phyloP scores from a whole-genome alignment of 768 basidiomycete species.

The Lanmaoa pseudosensibilis region DNA sequence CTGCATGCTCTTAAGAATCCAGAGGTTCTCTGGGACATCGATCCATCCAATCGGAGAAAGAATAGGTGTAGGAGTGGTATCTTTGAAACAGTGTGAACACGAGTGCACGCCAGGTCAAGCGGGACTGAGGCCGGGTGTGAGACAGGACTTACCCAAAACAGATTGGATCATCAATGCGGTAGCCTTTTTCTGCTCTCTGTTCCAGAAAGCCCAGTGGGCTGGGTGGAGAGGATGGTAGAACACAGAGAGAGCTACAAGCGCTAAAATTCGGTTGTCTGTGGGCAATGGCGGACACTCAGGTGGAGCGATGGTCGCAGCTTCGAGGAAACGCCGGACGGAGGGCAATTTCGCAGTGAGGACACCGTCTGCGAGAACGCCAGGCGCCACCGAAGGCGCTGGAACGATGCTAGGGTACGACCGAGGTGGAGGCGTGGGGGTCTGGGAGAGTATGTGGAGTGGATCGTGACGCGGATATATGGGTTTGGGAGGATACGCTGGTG shows the following conservation, averaged over 20 bases:
- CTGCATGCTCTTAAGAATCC: slow-evolving; percentile 35
- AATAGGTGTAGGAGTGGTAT: slow-evolving; percentile 32
- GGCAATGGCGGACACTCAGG: slow-evolving; percentile 41
- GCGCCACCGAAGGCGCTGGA: slow-evolving; percentile 31
- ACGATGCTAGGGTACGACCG: slow-evolving; percentile 22
- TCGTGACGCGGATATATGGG: slow-evolving; percentile 34
- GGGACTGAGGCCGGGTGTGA: neutral
- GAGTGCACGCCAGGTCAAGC: too few species aligned
- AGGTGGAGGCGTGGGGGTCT: slow-evolving; percentile 17
- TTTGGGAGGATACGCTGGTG: slow-evolving; percentile 24
- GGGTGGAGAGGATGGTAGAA: slow-evolving; percentile 54
- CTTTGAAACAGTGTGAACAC: slow-evolving; percentile 18
- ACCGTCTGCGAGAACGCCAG: slow-evolving; percentile 38
- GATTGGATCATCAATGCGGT: slow-evolving; percentile 56
- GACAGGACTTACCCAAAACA: slow-evolving; percentile 48
- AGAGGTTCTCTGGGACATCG: slow-evolving; percentile 34
- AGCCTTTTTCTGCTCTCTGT: slow-evolving; percentile 43
- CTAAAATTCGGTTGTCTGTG: slow-evolving; percentile 46
- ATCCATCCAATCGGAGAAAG: slow-evolving; percentile 39
- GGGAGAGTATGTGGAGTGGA: slow-evolving; percentile 32
- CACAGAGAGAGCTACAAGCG: slow-evolving; percentile 61
- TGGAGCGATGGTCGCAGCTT: slow-evolving; percentile 38
- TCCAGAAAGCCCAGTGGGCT: slow-evolving; percentile 68
- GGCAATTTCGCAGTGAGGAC: slow-evolving; percentile 50
- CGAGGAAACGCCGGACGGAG: slow-evolving; percentile 49